A percentile compares a stretch with the other conserved stretches of the same genome.
These are phyloP conservation scores for Ogataea trehalophila DNA, from an alignment of 805 yeast species.

Conservation along the genomic window DNA sequence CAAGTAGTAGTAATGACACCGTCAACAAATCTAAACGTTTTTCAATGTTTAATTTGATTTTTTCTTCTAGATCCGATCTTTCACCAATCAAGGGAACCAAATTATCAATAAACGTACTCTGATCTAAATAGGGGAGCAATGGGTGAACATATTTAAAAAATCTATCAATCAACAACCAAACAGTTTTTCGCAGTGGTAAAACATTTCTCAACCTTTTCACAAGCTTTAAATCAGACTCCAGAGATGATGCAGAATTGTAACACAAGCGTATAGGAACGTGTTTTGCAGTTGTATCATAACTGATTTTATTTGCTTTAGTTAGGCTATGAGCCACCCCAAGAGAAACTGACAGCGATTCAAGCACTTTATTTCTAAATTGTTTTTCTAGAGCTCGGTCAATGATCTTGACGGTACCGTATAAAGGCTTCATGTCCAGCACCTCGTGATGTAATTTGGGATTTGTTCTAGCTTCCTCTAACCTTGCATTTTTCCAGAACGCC, in stretches of 20 bases:
- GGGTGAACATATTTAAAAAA: slow-evolving; percentile 43
- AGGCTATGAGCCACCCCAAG: neutral
- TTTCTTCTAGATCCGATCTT: slow-evolving; percentile 24
- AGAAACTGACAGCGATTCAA: slow-evolving; percentile 6
- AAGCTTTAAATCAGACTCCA: slow-evolving; percentile 23
- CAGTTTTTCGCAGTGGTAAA: slow-evolving; percentile 35
- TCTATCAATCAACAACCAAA: slow-evolving; percentile 38
- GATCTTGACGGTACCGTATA: slow-evolving; percentile 5
- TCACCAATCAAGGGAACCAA: slow-evolving; percentile 34
- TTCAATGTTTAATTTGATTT: slow-evolving; percentile 29
- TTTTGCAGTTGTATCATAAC: slow-evolving; percentile 3
- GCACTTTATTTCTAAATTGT: slow-evolving; percentile 9
- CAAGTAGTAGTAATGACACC: slow-evolving; percentile 36
- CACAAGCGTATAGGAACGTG: slow-evolving; percentile 11
- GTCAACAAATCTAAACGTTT: slow-evolving; percentile 37
- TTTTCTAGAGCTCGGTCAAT: slow-evolving; percentile 4
- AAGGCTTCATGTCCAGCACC: slow-evolving; percentile 11
- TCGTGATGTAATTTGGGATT: slow-evolving; percentile 4
- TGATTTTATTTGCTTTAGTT: slow-evolving; percentile 1
- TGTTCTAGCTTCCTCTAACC: slow-evolving; percentile 2
- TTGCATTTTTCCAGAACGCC: neutral
- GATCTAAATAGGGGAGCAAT: slow-evolving; percentile 43
- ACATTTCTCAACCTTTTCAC: slow-evolving; percentile 22
- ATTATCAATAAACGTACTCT: slow-evolving; percentile 28
- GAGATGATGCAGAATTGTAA: slow-evolving; percentile 21